These are phyloP conservation scores for Sindora glabra DNA, from an alignment of 306 rosid species.

Conservation along the genomic window DNA sequence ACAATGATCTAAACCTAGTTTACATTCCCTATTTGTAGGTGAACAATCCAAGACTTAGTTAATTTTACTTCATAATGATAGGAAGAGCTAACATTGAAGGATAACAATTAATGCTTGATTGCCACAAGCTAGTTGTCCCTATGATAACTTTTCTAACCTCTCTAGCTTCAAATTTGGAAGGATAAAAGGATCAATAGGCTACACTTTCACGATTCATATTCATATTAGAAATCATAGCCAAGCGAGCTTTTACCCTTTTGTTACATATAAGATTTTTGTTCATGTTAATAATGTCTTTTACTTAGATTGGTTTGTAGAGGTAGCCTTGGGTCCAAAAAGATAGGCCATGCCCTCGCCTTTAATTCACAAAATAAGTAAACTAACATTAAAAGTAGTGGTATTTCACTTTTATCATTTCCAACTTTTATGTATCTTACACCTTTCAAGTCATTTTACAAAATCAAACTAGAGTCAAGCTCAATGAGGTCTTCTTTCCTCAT, in stretches of 20 bases:
- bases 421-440: not conserved
- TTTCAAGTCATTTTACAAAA: not conserved
- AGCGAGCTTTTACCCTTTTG: not conserved
- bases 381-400: not conserved
- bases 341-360: not conserved
- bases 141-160: too few species aligned
- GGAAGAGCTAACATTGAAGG: too few species aligned
- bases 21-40: too few species aligned
- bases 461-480: not conserved
- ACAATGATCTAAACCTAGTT: too few species aligned
- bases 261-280: not conserved
- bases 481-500: not conserved
- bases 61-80: too few species aligned
- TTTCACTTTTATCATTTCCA: not conserved
- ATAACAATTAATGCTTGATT: not conserved
- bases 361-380: not conserved
- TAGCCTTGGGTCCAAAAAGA: not conserved
- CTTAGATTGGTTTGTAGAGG: not conserved
- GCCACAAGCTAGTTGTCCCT: too few species aligned
- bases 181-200: conserved; percentile 10
- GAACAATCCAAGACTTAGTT: too few species aligned
- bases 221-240: conserved; percentile 1
- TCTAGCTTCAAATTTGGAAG: not conserved
- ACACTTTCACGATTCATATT: conserved; percentile 5
- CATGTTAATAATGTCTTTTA: not conserved